A percentile compares a stretch with the other conserved stretches of the same genome.
phyloP scores from a whole-genome alignment of 2,329 filamentous ascomycete species.

The Fusarium neocosmosporiellum region DNA sequence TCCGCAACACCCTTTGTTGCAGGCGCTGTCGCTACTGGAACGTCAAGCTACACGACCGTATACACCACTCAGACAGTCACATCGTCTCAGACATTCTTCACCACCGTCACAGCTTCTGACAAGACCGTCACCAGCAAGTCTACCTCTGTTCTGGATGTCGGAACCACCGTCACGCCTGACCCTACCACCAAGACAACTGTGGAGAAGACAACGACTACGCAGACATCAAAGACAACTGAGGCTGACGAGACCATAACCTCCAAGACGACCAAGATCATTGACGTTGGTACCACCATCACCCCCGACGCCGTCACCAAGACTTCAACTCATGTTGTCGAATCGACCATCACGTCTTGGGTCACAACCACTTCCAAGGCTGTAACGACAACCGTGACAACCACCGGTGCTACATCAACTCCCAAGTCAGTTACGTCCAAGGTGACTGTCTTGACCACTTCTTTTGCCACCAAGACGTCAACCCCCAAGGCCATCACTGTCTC shows the following conservation, averaged over 20 bases:
- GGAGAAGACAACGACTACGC: constrained; percentile 31
- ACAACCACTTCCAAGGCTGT: constrained; percentile 27
- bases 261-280: constrained; percentile 41
- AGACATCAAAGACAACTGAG: constrained; percentile 24
- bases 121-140: constrained; percentile 28
- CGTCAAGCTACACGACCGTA: constrained; percentile 23
- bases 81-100: constrained; percentile 28
- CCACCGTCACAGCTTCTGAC: constrained; percentile 22
- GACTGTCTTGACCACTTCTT: constrained; percentile 22
- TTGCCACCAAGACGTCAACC: constrained; percentile 29
- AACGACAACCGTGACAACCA: constrained; percentile 26
- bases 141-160: constrained; percentile 29
- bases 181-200: constrained; percentile 26
- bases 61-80: constrained; percentile 33
- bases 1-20: constrained; percentile 34
- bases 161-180: constrained; percentile 35
- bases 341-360: constrained; percentile 29
- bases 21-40: constrained; percentile 15
- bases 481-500: constrained; percentile 35
- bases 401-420: constrained; percentile 35
- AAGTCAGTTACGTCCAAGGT: constrained; percentile 35
- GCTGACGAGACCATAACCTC: constrained; percentile 42
- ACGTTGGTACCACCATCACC: constrained; percentile 48
- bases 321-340: constrained; percentile 25
- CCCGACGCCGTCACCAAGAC: constrained; percentile 41